Conservation (phyloP, 495 filamentous ascomycete species). For the Melanomma pulvis-pyrius region DNA sequence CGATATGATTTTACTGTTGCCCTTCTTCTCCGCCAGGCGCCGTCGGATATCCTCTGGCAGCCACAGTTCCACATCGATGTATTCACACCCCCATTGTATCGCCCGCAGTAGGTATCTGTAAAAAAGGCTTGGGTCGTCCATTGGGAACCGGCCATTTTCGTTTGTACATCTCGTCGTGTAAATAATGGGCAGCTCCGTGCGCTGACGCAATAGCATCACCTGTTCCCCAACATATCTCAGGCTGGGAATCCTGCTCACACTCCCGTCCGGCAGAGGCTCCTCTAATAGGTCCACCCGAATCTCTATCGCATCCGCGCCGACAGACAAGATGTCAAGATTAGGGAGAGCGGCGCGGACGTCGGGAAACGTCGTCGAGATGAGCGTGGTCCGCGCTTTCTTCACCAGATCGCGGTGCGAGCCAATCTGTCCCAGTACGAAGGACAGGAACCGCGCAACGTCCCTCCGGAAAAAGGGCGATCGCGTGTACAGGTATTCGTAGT, state of each 20-base stretch:
- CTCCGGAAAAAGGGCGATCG: constrained; percentile 69
- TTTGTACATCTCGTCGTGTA: constrained; percentile 79
- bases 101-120: constrained; percentile 76
- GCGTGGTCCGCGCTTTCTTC: constrained; percentile 73
- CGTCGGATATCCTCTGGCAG: constrained; percentile 73
- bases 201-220: constrained; percentile 77
- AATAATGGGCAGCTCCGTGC: constrained; percentile 83
- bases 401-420: constrained; percentile 73
- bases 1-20: constrained; percentile 79
- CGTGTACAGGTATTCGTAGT: constrained; percentile 84
- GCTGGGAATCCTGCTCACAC: constrained; percentile 65
- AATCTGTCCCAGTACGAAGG: constrained; percentile 74
- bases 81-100: constrained; percentile 84
- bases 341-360: constrained; percentile 81
- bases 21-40: constrained; percentile 66
- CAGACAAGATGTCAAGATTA: constrained; percentile 81
- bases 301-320: constrained; percentile 82
- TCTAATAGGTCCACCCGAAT: constrained; percentile 79
- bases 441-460: constrained; percentile 74
- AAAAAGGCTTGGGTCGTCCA: constrained; percentile 73
- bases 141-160: constrained; percentile 81
- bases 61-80: constrained; percentile 86
- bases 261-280: constrained; percentile 64
- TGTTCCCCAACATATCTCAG: constrained; percentile 83
- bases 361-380: constrained; percentile 84